These are phyloP conservation scores for Aquilaria sinensis DNA, from an alignment of 345 rosid genomes.

Conservation along the genomic window DNA sequence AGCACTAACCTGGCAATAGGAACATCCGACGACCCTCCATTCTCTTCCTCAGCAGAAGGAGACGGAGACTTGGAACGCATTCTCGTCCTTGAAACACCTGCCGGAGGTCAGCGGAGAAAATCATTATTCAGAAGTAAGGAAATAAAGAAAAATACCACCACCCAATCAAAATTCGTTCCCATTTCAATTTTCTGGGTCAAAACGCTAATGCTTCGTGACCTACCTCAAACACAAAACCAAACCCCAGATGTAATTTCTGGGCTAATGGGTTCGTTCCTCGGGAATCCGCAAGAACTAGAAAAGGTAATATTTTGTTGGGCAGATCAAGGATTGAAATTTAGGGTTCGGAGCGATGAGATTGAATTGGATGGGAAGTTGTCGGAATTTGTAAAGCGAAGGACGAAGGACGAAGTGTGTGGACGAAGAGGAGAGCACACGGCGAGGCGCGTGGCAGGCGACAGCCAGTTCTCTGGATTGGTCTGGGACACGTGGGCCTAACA, in stretches of 20 bases:
- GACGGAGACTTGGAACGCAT: conserved; percentile 47
- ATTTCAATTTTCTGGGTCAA: no score
- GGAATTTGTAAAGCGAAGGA: neutral
- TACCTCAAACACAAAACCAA: neutral
- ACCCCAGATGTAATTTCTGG: neutral
- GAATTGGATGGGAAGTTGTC: neutral
- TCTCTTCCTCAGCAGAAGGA: conserved; percentile 27
- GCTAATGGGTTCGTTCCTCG: neutral
- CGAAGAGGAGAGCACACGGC: conserved; percentile 23
- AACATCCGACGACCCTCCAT: conserved; percentile 12
- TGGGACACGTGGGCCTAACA: conserved; percentile 27
- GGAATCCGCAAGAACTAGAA: neutral
- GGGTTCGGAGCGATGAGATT: neutral
- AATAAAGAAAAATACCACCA: neutral
- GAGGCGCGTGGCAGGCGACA: conserved; percentile 52
- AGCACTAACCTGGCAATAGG: conserved; percentile 21
- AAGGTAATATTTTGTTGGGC: neutral
- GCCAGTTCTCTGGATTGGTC: conserved; percentile 19
- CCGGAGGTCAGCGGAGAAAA: neutral
- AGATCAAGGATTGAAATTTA: neutral
- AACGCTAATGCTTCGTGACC: neutral
- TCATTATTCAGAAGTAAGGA: neutral
- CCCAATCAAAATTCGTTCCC: no score
- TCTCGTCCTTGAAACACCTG: conserved; percentile 11
- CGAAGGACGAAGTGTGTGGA: conserved; percentile 13